Conservation (phyloP, 2,329 filamentous ascomycete genomes). For the Scytalidium lignicola region DNA sequence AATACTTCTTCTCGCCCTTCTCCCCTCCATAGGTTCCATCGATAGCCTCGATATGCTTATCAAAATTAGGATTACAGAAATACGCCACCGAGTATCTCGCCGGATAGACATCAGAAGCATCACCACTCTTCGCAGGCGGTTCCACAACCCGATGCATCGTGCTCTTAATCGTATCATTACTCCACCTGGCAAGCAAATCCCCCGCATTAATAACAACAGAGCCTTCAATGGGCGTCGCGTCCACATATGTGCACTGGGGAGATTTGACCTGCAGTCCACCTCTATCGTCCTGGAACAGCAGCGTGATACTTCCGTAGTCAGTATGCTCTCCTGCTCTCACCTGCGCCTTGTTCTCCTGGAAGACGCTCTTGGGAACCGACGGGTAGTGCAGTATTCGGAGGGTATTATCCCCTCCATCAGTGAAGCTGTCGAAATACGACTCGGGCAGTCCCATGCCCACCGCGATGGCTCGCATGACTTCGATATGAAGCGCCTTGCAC, state of each 20-base stretch:
- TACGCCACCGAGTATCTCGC: conserved; percentile 84
- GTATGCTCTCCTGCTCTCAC: conserved; percentile 48
- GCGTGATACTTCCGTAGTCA: conserved; percentile 47
- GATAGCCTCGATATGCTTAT: conserved; percentile 58
- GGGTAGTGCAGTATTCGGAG: conserved; percentile 57
- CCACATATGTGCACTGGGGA: conserved; percentile 71
- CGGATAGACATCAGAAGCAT: conserved; percentile 52
- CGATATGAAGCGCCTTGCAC: conserved; percentile 68
- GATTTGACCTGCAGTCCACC: conserved; percentile 54
- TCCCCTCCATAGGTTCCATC: conserved; percentile 55
- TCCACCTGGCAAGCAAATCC: conserved; percentile 81
- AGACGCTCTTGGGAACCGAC: conserved; percentile 36
- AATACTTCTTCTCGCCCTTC: conserved; percentile 70
- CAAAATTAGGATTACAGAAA: conserved; percentile 66
- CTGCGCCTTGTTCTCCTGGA: conserved; percentile 45
- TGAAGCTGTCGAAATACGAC: conserved; percentile 70
- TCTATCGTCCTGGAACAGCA: conserved; percentile 49
- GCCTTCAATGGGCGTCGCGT: conserved; percentile 75
- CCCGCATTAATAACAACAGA: conserved; percentile 88
- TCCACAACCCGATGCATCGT: conserved; percentile 89
- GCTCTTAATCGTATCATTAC: conserved; percentile 85
- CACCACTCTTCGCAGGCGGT: conserved; percentile 56
- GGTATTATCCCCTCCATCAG: conserved; percentile 60
- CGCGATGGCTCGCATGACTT: conserved; percentile 81
- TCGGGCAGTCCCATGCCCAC: conserved; percentile 71